phyloP scores from a whole-genome alignment of 2,329 filamentous ascomycete genomes.

The Pyrenochaeta sp. region DNA sequence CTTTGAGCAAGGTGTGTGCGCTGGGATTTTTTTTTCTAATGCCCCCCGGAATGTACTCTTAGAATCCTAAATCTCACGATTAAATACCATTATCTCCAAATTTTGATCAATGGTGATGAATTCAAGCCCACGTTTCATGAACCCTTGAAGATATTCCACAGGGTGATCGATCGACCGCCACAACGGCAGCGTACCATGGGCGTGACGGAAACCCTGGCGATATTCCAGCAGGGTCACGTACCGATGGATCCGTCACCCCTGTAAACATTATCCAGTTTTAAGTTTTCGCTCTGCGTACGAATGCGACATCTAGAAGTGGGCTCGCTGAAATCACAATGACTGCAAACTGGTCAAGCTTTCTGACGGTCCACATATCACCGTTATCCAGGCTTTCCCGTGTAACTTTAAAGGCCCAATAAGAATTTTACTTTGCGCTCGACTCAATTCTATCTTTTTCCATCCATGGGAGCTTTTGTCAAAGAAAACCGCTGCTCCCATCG shows the following conservation, averaged over 20 bases:
- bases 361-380: neutral
- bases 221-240: slow-evolving; percentile 1
- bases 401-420: neutral
- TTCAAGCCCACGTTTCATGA: neutral
- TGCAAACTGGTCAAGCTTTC: neutral
- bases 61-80: neutral
- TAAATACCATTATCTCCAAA: neutral
- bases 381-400: too few species aligned
- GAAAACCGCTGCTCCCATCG: neutral
- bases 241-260: slow-evolving; percentile 14
- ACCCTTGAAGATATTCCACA: neutral
- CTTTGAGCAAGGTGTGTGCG: neutral
- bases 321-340: slow-evolving; percentile 12
- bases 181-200: too few species aligned
- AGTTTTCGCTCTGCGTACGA: neutral
- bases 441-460: neutral
- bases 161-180: too few species aligned
- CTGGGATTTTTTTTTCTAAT: neutral
- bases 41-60: neutral
- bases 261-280: neutral
- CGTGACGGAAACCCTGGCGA: neutral
- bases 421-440: neutral
- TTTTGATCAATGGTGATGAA: neutral
- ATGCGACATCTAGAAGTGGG: slow-evolving; percentile 4
- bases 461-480: neutral